These are phyloP conservation scores for Miamiensis avidus DNA, from an alignment of 169 alveolate species.

Conservation along the genomic window DNA sequence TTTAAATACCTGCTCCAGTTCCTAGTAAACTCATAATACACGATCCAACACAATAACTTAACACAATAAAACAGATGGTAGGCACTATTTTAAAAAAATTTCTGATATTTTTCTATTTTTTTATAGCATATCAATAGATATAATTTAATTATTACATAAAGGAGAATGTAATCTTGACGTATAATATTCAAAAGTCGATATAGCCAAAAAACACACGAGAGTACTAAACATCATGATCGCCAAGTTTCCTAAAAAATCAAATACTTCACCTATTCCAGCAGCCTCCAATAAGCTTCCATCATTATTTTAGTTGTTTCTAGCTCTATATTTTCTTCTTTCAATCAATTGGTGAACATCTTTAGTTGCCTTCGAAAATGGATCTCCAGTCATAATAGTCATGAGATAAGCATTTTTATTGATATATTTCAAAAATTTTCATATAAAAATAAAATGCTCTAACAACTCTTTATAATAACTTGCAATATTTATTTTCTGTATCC, in stretches of 20 bases:
- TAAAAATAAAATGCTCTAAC: not conserved
- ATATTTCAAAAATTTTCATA: too few relatives aligned
- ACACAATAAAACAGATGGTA: not conserved
- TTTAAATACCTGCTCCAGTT: not conserved
- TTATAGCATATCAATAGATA: too few relatives aligned
- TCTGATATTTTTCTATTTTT: too few relatives aligned
- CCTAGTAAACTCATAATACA: not conserved
- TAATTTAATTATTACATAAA: not conserved
- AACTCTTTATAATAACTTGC: not conserved
- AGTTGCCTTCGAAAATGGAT: not conserved
- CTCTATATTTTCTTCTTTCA: not conserved
- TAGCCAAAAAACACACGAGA: not conserved
- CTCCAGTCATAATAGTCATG: not conserved
- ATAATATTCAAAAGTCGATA: not conserved
- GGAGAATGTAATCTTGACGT: not conserved
- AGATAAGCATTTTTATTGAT: not conserved
- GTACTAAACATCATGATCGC: not conserved
- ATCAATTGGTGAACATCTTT: not conserved
- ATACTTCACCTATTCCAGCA: not conserved
- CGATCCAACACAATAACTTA: not conserved
- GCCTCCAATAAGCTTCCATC: not conserved
- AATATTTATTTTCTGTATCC: not conserved
- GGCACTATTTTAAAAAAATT: not conserved
- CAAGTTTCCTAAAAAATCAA: not conserved
- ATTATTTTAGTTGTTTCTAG: too few relatives aligned